Evolutionary conservation across 768 basidiomycete genomes (phyloP), one percentile per base, ranked within the genome.

Genomic region (Lactarius sp.): DNA sequence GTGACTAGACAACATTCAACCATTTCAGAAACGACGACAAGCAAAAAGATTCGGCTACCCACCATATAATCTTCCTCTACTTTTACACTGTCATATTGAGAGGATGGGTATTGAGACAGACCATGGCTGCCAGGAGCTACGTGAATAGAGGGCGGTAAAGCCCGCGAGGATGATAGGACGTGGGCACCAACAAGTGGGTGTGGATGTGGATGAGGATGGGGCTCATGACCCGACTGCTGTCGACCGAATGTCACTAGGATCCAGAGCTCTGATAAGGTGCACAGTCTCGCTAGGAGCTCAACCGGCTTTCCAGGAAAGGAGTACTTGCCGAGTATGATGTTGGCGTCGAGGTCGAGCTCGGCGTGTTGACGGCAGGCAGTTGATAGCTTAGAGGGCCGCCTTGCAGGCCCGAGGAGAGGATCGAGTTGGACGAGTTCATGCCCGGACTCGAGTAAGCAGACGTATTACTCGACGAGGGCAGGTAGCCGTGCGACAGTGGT

Each of bases 261-360:
- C 81, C 76, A 73, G 68, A 76, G 73, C 71, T 74, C 73, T 75
- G 72, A 69, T 66, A 70, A 70, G 67, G 75, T 71, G 72, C 75
- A 71, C 69, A 71, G 63, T 71, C 67, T 70, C 66, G 63, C 69
- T 64, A 50, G 70, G 65, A 66, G 71, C 68, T 73, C 53, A 60
- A 68, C 70, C 70, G 69, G 66, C 68, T 69, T 60, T 68, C 69
- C 62, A 68, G 77, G 74, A 75, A 77, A 80, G 79, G 72, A 80
- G 80, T 72, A 88, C 90, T 89, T 85, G 83, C 89, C 87, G 90
- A 92, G 79, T 89, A 90, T n/a, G 88, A 86, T 61, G 69, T 64
- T 4, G 71, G 66, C 56, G 62, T 60, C 53, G 67, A 69, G 31
- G 52, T 54, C 6, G 67, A 62, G 61, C 64, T 66, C 31, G 66